These are phyloP conservation scores for Sclerotinia minor DNA, from an alignment of 2,329 filamentous ascomycete species.

Conservation along the genomic window DNA sequence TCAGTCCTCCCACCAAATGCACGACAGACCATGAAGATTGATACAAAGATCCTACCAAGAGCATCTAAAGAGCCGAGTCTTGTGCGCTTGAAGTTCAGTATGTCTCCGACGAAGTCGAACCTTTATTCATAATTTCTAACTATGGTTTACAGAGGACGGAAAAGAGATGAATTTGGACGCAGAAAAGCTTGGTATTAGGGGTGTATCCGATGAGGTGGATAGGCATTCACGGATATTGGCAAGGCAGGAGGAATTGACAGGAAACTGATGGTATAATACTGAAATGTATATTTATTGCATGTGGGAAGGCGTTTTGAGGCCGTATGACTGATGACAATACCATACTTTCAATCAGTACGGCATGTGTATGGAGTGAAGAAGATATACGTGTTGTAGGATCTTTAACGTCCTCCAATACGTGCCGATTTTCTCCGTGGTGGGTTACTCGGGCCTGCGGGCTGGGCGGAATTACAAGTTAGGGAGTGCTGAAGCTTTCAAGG, in stretches of 20 bases:
- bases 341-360: conserved; percentile 4
- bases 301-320: conserved; percentile 36
- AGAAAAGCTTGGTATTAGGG: conserved; percentile 78
- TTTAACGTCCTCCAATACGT: background rate
- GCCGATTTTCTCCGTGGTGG: background rate
- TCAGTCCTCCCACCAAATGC: conserved; percentile 79
- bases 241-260: conserved; percentile 75
- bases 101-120: conserved; percentile 31
- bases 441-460: background rate
- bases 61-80: conserved; percentile 66
- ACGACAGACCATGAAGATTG: conserved; percentile 73
- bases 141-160: conserved; percentile 70
- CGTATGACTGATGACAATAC: conserved; percentile 20
- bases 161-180: conserved; percentile 84
- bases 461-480: background rate
- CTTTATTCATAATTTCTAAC: conserved; percentile 30
- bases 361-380: background rate
- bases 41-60: conserved; percentile 72
- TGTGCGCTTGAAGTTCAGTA: conserved; percentile 84
- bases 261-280: conserved; percentile 40
- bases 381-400: background rate
- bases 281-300: conserved; percentile 33
- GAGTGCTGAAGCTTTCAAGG: background rate
- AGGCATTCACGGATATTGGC: conserved; percentile 81
- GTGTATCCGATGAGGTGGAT: conserved; percentile 85